Evolutionary conservation across 179 eudicot species (phyloP).

Genomic region (Carnegiea gigantea): DNA sequence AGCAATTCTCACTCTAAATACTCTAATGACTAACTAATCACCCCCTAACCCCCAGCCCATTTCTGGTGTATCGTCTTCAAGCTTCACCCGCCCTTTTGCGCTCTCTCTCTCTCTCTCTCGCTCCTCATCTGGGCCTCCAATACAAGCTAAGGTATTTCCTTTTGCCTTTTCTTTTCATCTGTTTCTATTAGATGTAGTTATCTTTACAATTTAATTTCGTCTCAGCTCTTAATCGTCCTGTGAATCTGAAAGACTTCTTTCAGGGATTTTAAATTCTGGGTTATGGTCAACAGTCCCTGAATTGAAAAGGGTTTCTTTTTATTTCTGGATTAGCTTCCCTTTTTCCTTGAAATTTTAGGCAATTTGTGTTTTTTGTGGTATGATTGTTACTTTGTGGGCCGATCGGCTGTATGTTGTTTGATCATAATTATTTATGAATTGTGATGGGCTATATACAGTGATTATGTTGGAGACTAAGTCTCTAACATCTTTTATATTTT

Average conservation of each 20-base stretch:
- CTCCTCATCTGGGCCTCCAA: background rate
- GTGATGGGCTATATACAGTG: background rate
- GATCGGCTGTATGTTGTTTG: background rate
- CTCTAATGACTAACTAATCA: too few relatives aligned
- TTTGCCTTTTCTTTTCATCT: background rate
- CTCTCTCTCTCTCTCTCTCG: background rate
- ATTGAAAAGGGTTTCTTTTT: background rate
- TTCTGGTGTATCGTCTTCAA: constrained; percentile 4
- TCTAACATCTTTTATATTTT: background rate
- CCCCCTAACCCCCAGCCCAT: background rate
- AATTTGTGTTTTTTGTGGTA: background rate
- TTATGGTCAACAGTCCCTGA: background rate
- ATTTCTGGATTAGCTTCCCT: background rate
- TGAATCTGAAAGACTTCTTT: background rate
- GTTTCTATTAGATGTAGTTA: background rate
- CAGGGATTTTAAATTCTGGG: background rate
- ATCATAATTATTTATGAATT: background rate
- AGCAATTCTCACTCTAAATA: background rate
- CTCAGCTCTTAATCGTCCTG: background rate
- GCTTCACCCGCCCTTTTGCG: background rate
- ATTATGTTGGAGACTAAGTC: background rate
- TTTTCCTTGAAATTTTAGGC: background rate
- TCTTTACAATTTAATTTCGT: background rate
- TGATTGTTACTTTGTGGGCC: background rate
- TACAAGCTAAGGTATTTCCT: background rate